Conservation (phyloP, 805 yeast species). For the Saccharomycopsis vini region DNA sequence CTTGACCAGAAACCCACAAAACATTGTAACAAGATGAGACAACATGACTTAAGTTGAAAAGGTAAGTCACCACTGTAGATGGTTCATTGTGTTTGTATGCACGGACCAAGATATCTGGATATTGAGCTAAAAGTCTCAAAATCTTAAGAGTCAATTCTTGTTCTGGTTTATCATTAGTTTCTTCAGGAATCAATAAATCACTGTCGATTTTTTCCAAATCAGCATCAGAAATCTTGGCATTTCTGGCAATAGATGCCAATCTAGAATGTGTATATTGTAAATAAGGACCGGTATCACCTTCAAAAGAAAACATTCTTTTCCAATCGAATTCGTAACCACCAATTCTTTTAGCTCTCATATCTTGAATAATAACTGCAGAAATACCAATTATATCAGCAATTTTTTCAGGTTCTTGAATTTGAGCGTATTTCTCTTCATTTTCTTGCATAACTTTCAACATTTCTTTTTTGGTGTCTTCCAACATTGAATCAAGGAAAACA, state of each 20-base stretch:
- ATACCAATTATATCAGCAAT: slow-evolving; percentile 95
- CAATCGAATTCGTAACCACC: slow-evolving; percentile 95
- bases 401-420: slow-evolving; percentile 86
- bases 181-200: slow-evolving; percentile 47
- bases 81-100: slow-evolving; percentile 87
- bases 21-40: slow-evolving; percentile 95
- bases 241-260: slow-evolving; percentile 88
- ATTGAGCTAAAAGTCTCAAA: slow-evolving; percentile 73
- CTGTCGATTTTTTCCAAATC: slow-evolving; percentile 44
- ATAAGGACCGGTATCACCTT: slow-evolving; percentile 99
- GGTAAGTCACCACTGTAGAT: slow-evolving; percentile 84
- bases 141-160: slow-evolving; percentile 67
- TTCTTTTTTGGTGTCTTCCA: slow-evolving; percentile 85
- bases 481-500: slow-evolving; percentile 89
- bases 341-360: slow-evolving; percentile 94
- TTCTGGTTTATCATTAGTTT: too few species aligned
- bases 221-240: slow-evolving; percentile 44
- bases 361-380: slow-evolving; percentile 98
- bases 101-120: slow-evolving; percentile 80
- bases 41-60: slow-evolving; percentile 85
- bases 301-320: slow-evolving; percentile 97
- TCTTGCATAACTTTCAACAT: slow-evolving; percentile 96
- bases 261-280: slow-evolving; percentile 98
- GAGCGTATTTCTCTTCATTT: slow-evolving; percentile 84
- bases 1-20: slow-evolving; percentile 95